Evolutionary conservation across 2,329 filamentous ascomycete genomes (phyloP).

Genomic region (Penicillium sp.): DNA sequence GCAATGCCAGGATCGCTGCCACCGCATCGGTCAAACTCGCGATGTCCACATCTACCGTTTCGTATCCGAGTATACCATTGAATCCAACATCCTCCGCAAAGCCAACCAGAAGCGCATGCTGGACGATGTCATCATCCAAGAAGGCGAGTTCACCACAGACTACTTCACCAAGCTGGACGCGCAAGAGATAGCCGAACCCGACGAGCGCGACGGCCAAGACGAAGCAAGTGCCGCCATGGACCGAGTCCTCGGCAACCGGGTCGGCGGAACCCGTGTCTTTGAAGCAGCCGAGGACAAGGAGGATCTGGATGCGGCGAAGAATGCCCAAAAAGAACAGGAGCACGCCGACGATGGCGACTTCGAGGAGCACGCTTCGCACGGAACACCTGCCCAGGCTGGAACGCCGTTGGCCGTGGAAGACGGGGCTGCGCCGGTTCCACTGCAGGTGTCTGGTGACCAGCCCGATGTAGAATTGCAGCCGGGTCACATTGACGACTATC

Average conservation of each 20-base stretch:
- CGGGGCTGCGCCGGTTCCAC: conserved; percentile 8
- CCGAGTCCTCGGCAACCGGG: conserved; percentile 69
- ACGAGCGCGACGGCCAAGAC: conserved; percentile 61
- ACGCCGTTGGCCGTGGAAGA: conserved; percentile 35
- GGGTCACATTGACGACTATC: conserved; percentile 69
- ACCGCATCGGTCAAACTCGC: conserved; percentile 94
- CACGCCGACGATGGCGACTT: conserved; percentile 84
- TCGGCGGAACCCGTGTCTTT: conserved; percentile 68
- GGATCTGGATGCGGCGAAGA: conserved; percentile 81
- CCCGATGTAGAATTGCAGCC: conserved; percentile 48
- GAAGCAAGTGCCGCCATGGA: conserved; percentile 83
- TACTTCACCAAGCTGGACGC: conserved; percentile 79
- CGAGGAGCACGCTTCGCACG: conserved; percentile 56
- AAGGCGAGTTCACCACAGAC: conserved; percentile 96
- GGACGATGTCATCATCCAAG: conserved; percentile 96
- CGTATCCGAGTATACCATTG: conserved; percentile 89
- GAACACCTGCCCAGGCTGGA: conserved; percentile 35
- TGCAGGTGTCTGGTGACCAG: conserved; percentile 21
- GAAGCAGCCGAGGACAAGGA: conserved; percentile 91
- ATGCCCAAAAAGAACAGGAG: conserved; percentile 82
- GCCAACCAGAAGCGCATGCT: conserved; percentile 97
- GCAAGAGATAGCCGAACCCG: conserved; percentile 63
- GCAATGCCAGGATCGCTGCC: conserved; percentile 95
- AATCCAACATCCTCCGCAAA: conserved; percentile 95
- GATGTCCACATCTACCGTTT: conserved; percentile 98